Evolutionary conservation across 441 rosid species (phyloP), one percentile per base, ranked within the genome.

Genomic region (Pelargonium cotyledonis): DNA sequence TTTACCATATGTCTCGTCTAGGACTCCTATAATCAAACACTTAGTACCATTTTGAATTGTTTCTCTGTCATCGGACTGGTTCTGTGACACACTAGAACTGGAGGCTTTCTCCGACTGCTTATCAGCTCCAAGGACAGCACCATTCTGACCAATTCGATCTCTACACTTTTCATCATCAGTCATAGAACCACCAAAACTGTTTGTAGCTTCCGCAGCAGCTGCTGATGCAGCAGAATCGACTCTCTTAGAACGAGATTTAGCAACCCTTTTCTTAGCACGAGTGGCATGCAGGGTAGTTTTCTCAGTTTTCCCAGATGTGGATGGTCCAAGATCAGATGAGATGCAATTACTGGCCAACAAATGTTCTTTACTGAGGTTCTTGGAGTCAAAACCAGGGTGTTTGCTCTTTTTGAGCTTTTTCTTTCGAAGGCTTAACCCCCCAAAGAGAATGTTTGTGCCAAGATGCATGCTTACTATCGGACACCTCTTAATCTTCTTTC

Each of bases 331-430:
- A 74, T 80, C 84, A 41, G 76, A 68, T 10, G 76, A 38, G 60
- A 65, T 44, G 46, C 35, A 51, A 61, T 66, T 70, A 69, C 69
- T 60, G 51, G 73, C 83, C 67, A 79, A 71, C 55, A 71, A 47
- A 6, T 75, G 80, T 70, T 82, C 85, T 76, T 80, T 72, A 26
- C 77, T 31, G 14, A 78, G 74, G 51, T 66, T 73, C 38, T 74
- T 66, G 9, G 63, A 67, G 69, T 68, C 71, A 63, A 64, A 65
- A 4, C 71, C 23, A 63, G 47, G 29, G 46, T 14, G 72, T 67
- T 71, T 74, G 86, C 67, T 86, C 73, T 71, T 88, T 26, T 79
- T 85, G 65, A 80, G 85, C 79, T 84, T 83, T 58, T 84, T 83
- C 62, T 69, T 84, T 57, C 53, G 81, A 12, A 74, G 67, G 53